Evolutionary conservation across 139 green algal species (phyloP), one percentile per base, ranked within the genome.

Genomic region (Coelastrella sp.): DNA sequence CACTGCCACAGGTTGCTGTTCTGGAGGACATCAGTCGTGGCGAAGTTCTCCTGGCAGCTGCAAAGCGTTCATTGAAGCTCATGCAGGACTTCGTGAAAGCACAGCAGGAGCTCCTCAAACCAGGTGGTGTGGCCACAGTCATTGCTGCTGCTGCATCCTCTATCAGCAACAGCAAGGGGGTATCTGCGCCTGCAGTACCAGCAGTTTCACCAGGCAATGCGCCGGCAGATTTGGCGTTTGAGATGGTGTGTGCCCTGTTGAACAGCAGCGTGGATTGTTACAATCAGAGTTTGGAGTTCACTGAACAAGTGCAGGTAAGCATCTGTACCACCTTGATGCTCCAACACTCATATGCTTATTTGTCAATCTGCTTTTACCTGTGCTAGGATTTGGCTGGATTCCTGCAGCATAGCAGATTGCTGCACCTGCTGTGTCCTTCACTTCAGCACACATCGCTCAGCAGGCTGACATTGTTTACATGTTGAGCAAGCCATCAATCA

Each of bases 211-310:
- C 27, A 27, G 62, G 62, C 5, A 19, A 59, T 34, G 43, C 19
- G 1, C 4, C 25, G 32, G 45, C 32, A 8, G 51, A 51, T 38
- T 34, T 91, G 27, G 53, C 25, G 9, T 77, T 96, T 63, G 90
- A 94, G 71, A 89, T 95, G 88, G 84, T 95, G 68, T 93, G 89
- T 69, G 94, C 94, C 5, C 88, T 96, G 30, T 53, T 94, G 2
- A 98, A 98, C 87, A 98, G 96, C 90, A 95, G 93, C 86, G 64
- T 94, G 17, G 88, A 92, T n/a, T 98, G 93, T 87, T 91, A 97
- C 81, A 91, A 96, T 43, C 90, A 96, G 88, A 91, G 85, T 48
- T 86, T 95, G 50, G 89, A 93, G 79, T 97, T 97, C 87, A 89
- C 86, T 15, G 91, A 95, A 41, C 88, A 91, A 37, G 87, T 98